Percentiles rank a stretch among this genome's conserved stretches.
These are phyloP conservation scores for Colletotrichum navitas DNA, from an alignment of 2,329 filamentous ascomycete genomes.

Conservation along the genomic window DNA sequence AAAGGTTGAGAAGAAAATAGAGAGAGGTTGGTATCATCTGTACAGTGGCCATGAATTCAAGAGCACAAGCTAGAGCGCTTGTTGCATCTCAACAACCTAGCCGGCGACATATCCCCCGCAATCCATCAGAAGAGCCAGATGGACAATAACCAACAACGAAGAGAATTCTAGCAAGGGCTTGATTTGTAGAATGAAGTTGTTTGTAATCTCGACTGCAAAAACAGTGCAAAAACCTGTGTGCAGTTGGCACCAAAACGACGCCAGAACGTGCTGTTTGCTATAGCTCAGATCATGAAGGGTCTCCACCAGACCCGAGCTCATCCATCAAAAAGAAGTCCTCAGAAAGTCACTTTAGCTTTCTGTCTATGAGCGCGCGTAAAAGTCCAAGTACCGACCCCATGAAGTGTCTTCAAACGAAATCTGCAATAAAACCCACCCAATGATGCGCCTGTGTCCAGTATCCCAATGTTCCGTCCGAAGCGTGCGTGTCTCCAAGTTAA, in stretches of 20 bases:
- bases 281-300: neutral
- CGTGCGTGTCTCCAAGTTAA: neutral
- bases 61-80: neutral
- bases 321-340: neutral
- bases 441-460: neutral
- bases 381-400: no score
- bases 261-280: neutral
- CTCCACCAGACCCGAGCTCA: neutral
- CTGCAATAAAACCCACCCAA: neutral
- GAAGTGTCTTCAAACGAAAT: neutral
- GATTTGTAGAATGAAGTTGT: neutral
- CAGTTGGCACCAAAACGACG: neutral
- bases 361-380: neutral
- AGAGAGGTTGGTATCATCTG: no score
- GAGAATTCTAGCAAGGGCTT: neutral
- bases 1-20: no score
- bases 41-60: neutral
- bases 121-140: neutral
- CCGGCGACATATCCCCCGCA: neutral
- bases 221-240: neutral
- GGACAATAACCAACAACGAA: neutral
- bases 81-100: neutral
- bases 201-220: constrained; percentile 1
- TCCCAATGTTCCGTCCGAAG: neutral
- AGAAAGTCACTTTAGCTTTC: no score